Evolutionary conservation across 192 early-diverging fungal species (phyloP), one percentile per base, ranked within the genome.

Genomic region (Rhizoclosmatium sp.): DNA sequence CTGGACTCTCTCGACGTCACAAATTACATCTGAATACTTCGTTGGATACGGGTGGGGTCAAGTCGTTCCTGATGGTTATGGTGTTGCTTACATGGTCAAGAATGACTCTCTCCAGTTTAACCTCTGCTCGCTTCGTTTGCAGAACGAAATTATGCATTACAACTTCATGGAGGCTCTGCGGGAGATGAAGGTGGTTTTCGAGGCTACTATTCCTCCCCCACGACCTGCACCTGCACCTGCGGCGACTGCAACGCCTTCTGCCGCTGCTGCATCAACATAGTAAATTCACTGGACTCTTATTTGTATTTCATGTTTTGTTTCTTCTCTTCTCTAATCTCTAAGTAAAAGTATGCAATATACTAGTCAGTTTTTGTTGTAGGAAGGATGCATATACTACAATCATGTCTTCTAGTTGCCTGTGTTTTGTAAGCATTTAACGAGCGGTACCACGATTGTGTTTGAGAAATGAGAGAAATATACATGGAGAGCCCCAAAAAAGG

Each of bases 71-170:
- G 93, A 96, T 84, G 95, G 95, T 79, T 98, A 93, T 76, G 96
- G 96, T 74, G 83, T 95, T 69, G 96, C 97, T 9, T 98, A 98
- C 83, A 97, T 96, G 89, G 91, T 99, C 77, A 95, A 96, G 86
- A 88, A 93, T 62, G 86, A 93, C 82, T 83, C 87, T 31, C 83
- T 98, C 54, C 93, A 95, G 82, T 93, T 98, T 85, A 97, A 98
- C 81, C 85, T 98, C 79, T 94, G 92, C 14, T 89, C 89, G 81
- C 76, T 92, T 60, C 89, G 90, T 82, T 75, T 91, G 72, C 89
- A 86, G 78, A 92, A 91, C 86, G 78, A 92, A 65, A 90, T 87
- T 49, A 83, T 99, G 80, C 87, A 90, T 71, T 91, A 93, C 78
- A 93, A 91, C 84, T 87, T 99, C 75, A 91, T 92, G 82, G 95